Evolutionary conservation across 129 eudicot species (phyloP), one percentile per base, ranked within the genome.

Genomic region (Flaveria brownii): DNA sequence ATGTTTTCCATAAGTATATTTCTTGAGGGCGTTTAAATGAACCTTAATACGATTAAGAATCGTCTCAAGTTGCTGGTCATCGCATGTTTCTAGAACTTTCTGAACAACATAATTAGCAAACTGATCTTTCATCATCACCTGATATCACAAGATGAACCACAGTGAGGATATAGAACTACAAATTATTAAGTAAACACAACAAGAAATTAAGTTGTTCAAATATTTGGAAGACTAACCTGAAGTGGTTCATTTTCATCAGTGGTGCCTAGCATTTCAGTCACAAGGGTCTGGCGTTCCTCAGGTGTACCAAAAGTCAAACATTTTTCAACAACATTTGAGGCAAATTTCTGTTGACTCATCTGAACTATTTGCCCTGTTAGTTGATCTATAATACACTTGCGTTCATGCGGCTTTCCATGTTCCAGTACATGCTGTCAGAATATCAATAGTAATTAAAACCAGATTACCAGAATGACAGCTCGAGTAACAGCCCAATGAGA

Each of bases 71-170:
- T 94, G 88, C 85, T 88, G 90, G 82, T 91, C 97, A 73, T 86
- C 89, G 75, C 98, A 94, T 39, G 98, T 94, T 73, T 93, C 97
- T 80, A 90, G 87, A 64, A 93, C 96, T 77, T 93, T 93, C 86
- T 93, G 98, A 28, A 93, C 98, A 45, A 93, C 98, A 20, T 93
- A 93, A 68, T 93, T 93, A 16, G 97, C 98, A 82, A 90, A 93
- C 82, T 93, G 98, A 79, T 90, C 98, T 52, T 93, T 93, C 98
- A 93, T 93, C 98, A 93, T 91, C 66, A 82, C 98, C 98, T 93
- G 84, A 64, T 9, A 72, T 14, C 13, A 63, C 33, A 79, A 28
- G 33, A 33, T 5, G 12, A 30, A 61, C 71, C 41, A 26, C 26
- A n/a, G 68, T 52, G 2, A 70, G 76, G 36, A 42, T 26, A 25